phyloP scores from a whole-genome alignment of 2,329 filamentous ascomycete genomes.

The Mycocentrospora acerina region DNA sequence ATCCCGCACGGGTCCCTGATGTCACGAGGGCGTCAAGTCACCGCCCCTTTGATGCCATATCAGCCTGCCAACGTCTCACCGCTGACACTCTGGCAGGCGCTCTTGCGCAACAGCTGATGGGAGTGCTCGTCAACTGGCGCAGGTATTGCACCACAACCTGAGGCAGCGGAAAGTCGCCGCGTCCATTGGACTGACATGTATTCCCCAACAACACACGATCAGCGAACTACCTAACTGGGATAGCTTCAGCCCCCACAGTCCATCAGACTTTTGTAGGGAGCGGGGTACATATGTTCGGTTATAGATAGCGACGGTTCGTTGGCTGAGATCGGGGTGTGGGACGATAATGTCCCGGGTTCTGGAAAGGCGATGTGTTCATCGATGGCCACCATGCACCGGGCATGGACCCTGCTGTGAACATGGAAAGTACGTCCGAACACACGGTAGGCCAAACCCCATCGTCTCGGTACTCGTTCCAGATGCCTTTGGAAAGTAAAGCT shows the following conservation, averaged over 20 bases:
- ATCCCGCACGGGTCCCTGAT: constrained; percentile 9
- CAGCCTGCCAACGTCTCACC: too few species aligned
- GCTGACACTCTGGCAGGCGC: background rate
- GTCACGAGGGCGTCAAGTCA: constrained; percentile 6
- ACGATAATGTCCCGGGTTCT: constrained; percentile 32
- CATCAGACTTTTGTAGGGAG: constrained; percentile 7
- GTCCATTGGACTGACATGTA: background rate
- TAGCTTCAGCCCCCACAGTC: constrained; percentile 4
- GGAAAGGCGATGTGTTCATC: too few species aligned
- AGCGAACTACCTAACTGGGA: background rate
- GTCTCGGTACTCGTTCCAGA: too few species aligned
- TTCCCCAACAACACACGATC: background rate
- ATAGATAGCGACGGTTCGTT: constrained; percentile 16
- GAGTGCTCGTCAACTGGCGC: constrained; percentile 5
- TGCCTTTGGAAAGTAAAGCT: too few species aligned
- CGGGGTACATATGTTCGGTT: constrained; percentile 23
- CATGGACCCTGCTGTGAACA: too few species aligned
- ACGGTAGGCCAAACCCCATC: too few species aligned
- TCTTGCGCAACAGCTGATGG: constrained; percentile 2
- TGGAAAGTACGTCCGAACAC: too few species aligned
- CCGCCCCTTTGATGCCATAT: background rate
- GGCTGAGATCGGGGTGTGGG: constrained; percentile 21
- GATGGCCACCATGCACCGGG: too few species aligned
- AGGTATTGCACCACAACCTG: constrained; percentile 2
- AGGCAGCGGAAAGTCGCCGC: constrained; percentile 1